Conservation (phyloP, 2,329 filamentous ascomycete genomes). For the Apiospora aurea region DNA sequence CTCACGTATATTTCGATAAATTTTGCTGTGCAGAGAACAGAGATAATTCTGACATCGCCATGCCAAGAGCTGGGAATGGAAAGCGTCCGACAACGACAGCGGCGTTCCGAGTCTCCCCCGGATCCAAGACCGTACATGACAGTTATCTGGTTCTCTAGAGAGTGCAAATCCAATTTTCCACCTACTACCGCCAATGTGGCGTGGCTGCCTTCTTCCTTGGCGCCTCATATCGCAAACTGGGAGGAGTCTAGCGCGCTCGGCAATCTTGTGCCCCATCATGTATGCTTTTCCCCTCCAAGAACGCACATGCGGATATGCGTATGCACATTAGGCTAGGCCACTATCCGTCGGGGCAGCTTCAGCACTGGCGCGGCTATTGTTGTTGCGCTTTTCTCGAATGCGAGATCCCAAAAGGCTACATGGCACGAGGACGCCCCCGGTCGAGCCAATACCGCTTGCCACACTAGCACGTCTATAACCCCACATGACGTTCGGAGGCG, state of each 20-base stretch:
- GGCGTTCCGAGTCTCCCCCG: not conserved
- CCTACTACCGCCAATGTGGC: not conserved
- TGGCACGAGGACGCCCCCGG: not conserved
- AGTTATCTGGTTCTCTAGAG: not conserved
- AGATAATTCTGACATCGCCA: too few relatives aligned
- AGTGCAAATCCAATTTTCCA: not conserved
- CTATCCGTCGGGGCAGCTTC: not conserved
- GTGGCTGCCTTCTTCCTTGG: not conserved
- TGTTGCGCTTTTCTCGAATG: not conserved
- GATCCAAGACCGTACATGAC: not conserved
- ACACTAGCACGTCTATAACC: not conserved
- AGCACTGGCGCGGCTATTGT: not conserved
- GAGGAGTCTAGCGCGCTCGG: not conserved
- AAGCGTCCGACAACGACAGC: too few relatives aligned
- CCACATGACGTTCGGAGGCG: conserved; percentile 2
- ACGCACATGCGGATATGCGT: not conserved
- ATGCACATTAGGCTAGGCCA: not conserved
- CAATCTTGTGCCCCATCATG: not conserved
- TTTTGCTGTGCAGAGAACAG: too few relatives aligned
- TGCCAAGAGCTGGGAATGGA: too few relatives aligned
- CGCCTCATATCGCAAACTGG: not conserved
- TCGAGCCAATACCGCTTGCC: not conserved
- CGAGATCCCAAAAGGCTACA: not conserved
- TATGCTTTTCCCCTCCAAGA: not conserved
- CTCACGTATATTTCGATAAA: too few relatives aligned